Base-by-base conservation (phyloP, 1,139 yeast species). In the Yamadazyma epiphylla region DNA sequence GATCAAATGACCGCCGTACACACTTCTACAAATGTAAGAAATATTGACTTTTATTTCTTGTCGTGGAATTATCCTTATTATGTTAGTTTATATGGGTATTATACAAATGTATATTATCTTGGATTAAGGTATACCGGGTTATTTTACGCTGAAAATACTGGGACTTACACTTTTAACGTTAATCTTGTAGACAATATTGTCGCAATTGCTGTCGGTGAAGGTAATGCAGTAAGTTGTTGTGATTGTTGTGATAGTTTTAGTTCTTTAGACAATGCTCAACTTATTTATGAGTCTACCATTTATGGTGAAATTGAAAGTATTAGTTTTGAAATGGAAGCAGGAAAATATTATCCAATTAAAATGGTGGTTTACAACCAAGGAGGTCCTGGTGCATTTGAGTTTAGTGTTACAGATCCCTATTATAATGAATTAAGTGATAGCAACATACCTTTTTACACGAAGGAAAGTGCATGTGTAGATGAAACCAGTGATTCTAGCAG, bases 301-400 rank as follows among this genome's bases (percentile, higher is more conserved):
- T n/a, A n/a, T n/a, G n/a, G n/a, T n/a, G n/a, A n/a, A n/a, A n/a
- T n/a, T n/a, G n/a, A n/a, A n/a, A n/a, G n/a, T n/a, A n/a, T n/a
- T n/a, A n/a, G n/a, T n/a, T n/a, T n/a, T n/a, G n/a, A n/a, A n/a
- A n/a, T n/a, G n/a, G n/a, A n/a, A n/a, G 25, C 15, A 12, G 20
- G 20, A 7, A 7, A 17, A 7, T 17, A 17, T 17, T 17, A 17
- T 17, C 20, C 20, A 7, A 17, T 17, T 10, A 17, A 17, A 17
- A 17, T 17, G 20, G 10, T 17, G 7, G 7, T 7, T 10, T 17
- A 17, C 10, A 17, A 17, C 10, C 20, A 17, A 17, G 25, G 25
- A 12, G 25, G 25, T 23, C 25, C 25, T 5, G 25, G 25, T 23
- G 25, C n/a, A 6, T 6, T 23, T 13, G 6, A n/a, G 9, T 13